Evolutionary conservation across 306 rosid species (phyloP).

Genomic region (Sophora flavescens): DNA sequence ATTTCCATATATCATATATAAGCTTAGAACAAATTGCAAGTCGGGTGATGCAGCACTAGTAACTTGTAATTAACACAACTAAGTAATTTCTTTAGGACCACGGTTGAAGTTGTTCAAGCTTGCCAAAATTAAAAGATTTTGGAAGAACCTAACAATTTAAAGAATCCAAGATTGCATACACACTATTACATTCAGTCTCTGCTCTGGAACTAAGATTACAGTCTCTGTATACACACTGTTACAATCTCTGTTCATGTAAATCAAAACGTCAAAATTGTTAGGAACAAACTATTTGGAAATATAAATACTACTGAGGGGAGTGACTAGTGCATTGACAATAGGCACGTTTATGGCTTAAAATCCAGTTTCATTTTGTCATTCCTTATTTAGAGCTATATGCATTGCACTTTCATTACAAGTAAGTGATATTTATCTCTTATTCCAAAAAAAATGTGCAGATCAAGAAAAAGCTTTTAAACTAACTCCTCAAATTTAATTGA

Average conservation of each 20-base stretch:
- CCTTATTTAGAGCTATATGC: background rate
- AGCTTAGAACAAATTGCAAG: background rate
- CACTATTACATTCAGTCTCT: constrained; percentile 52
- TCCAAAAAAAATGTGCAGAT: constrained; percentile 25
- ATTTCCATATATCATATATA: background rate
- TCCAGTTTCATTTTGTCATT: constrained; percentile 31
- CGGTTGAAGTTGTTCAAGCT: constrained; percentile 3
- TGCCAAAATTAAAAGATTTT: constrained; percentile 31
- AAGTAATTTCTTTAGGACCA: constrained; percentile 26
- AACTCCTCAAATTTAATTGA: no score
- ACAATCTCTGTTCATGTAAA: constrained; percentile 53
- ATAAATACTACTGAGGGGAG: no score
- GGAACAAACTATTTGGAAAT: constrained; percentile 47
- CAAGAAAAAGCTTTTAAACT: constrained; percentile 9
- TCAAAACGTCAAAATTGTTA: constrained; percentile 41
- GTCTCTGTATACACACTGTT: no score
- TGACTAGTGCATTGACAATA: constrained; percentile 32
- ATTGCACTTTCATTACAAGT: constrained; percentile 21
- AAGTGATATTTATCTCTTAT: constrained; percentile 19
- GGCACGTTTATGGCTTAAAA: constrained; percentile 32
- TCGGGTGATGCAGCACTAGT: background rate
- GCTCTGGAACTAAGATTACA: constrained; percentile 29
- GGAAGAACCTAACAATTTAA: constrained; percentile 49
- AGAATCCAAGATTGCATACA: constrained; percentile 44
- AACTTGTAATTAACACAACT: background rate